These are phyloP conservation scores for Saccharomycopsis sp. DNA, from an alignment of 805 yeast species.

Conservation along the genomic window DNA sequence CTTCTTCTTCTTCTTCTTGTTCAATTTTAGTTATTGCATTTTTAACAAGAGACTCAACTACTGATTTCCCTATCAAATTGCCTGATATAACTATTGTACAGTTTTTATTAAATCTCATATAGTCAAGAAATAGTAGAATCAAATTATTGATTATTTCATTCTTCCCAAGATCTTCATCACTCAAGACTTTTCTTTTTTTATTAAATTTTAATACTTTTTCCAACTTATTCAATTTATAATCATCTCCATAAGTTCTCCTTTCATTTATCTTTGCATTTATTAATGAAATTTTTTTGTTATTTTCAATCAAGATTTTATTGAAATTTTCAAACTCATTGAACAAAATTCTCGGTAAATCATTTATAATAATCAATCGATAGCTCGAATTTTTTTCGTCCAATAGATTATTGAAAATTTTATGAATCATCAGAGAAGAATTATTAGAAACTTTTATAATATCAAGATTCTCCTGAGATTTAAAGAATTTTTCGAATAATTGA, in stretches of 20 bases:
- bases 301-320: constrained; percentile 2
- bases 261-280: constrained; percentile 11
- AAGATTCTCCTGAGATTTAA: neutral
- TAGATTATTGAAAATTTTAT: neutral
- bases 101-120: constrained; percentile 6
- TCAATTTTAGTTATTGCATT: neutral
- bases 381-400: neutral
- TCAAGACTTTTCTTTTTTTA: constrained; percentile 6
- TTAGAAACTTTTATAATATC: neutral
- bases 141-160: constrained; percentile 3
- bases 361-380: constrained; percentile 12
- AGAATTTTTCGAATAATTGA: neutral
- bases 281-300: constrained; percentile 2
- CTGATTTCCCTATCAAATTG: neutral
- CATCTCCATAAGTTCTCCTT: constrained; percentile 9
- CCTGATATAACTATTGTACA: constrained; percentile 13
- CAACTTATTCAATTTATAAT: constrained; percentile 5
- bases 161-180: constrained; percentile 1
- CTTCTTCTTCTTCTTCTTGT: neutral
- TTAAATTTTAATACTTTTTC: constrained; percentile 13
- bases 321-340: constrained; percentile 8
- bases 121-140: constrained; percentile 4
- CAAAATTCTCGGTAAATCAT: constrained; percentile 13
- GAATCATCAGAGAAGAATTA: constrained; percentile 1
- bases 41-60: neutral